These are phyloP conservation scores for Alternaria incomplexa DNA, from an alignment of 2,329 filamentous ascomycete species.

Conservation along the genomic window DNA sequence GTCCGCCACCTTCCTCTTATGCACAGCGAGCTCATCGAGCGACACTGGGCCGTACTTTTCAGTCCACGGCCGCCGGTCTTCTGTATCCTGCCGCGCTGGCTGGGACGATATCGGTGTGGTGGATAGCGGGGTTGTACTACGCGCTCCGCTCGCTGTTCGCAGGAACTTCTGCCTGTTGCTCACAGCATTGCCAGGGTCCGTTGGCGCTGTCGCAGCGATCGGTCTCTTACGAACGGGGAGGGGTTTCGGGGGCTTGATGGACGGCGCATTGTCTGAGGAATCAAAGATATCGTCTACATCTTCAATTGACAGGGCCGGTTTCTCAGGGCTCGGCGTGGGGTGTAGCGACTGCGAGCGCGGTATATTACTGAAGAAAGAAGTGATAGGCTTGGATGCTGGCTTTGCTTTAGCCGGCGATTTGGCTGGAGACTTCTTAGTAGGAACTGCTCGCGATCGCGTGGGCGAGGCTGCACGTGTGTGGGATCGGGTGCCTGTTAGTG, in stretches of 20 bases:
- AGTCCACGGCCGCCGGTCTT: constrained; percentile 80
- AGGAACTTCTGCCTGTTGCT: constrained; percentile 54
- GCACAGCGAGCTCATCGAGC: constrained; percentile 86
- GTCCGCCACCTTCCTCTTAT: constrained; percentile 91
- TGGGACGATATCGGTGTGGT: constrained; percentile 36
- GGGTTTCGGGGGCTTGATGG: constrained; percentile 22
- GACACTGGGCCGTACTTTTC: constrained; percentile 79
- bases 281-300: constrained; percentile 48
- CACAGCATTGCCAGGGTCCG: constrained; percentile 23
- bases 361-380: constrained; percentile 56
- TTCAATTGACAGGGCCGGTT: constrained; percentile 32
- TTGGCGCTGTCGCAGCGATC: constrained; percentile 18
- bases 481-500: constrained; percentile 28
- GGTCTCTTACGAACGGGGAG: constrained; percentile 41
- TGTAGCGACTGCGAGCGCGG: constrained; percentile 51
- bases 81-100: constrained; percentile 30
- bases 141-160: constrained; percentile 45
- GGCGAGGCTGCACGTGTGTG: constrained; percentile 31
- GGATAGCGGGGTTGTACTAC: constrained; percentile 29
- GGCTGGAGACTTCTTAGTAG: constrained; percentile 33
- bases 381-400: constrained; percentile 52
- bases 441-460: constrained; percentile 21
- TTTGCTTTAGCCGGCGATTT: constrained; percentile 46
- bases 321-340: constrained; percentile 49
- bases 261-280: constrained; percentile 42